Base-by-base conservation (phyloP, 331 rosid species). In the Phaseolus coccineus region DNA sequence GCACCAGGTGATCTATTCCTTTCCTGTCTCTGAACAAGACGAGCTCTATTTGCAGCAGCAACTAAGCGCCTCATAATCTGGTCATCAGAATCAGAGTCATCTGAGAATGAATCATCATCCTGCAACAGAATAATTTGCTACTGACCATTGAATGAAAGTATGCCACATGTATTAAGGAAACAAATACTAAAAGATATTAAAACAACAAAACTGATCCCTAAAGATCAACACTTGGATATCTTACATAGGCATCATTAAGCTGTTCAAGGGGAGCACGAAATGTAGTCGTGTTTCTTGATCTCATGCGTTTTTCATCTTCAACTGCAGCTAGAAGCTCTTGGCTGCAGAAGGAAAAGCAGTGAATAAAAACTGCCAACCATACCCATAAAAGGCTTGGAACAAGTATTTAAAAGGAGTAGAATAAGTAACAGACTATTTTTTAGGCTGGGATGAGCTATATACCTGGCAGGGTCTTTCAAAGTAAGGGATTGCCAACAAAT, bases 241-340 rank as follows among this genome's bases (percentile, higher is more conserved):
- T 83, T 19, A 77, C 84, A 64, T 79, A 48, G 28, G 39, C 71
- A 30, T 33, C 74, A 70, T 59, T 82, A 65, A 57, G 46, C 66
- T 12, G 51, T 31, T 72, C 77, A 79, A 70, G 57, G 53, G 84
- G 80, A 30, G 3, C 4, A 5, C 13, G 75, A 14, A 82, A 72
- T 72, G 27, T 50, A 48, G 80, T 14, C 6, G 30, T n/a, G 73
- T 77, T 87, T 81, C 93, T 90, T 22, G 87, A 78, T 87, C 94
- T 85, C 42, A 69, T 52, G 31, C 25, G 78, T 84, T 81, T 90
- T 82, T 91, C 97, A 62, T 76, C 88, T 55, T 88, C 92, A 77
- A 93, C 89, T 33, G 91, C 96, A 65, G 84, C 86, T 57, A 96
- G 89, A 87, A 93, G 99, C 85, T 83, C 98, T 87, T 96, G 99